Base-by-base conservation (phyloP, 2,329 filamentous ascomycete species). In the Colletotrichum sidae region DNA sequence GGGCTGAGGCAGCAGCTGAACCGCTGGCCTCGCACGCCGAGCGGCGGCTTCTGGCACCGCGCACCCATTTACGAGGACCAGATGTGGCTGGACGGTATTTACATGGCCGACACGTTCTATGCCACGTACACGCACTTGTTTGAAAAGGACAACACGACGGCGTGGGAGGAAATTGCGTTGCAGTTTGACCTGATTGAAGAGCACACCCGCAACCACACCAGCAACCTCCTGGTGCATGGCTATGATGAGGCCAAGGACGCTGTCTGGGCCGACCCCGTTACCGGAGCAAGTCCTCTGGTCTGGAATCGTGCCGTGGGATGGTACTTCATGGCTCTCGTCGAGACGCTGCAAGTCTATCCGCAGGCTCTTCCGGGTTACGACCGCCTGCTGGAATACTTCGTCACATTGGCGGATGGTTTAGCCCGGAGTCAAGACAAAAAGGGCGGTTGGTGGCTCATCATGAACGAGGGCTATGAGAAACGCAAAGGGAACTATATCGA, bases 41-140 rank as follows among this genome's bases (percentile, higher is more conserved):
- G 77, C 1, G 85, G 85, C 10, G 85, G 85, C 1, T 86, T 87
- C 77, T 87, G 84, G 83, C 85, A 87, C 69, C 70, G 74, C 2
- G 62, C 62, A 34, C 62, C 62, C 0, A 74, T 76, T 2, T 86
- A 85, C 67, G 77, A 77, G 15, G 79, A 85, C 67, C 83, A 87
- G 70, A 86, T 86, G 84, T 87, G 85, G 85, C 77, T 88, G 0
- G 84, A 86, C 67, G 86, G 86, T 1, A 83, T 84, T 25, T 85
- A 78, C 73, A 84, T 84, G 82, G 79, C 80, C 2, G 78, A 80
- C 46, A 73, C 74, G 1, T 82, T 82, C 70, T 82, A 81, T 51
- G 78, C 80, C 2, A 71, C 71, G 39, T 83, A 78, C 70, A 79
- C 78, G 5, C 68, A 69, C 8, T 60, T 75, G n/a, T 81, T 80